phyloP scores from a whole-genome alignment of 768 basidiomycete species.

The Pleurotus tuoliensis region DNA sequence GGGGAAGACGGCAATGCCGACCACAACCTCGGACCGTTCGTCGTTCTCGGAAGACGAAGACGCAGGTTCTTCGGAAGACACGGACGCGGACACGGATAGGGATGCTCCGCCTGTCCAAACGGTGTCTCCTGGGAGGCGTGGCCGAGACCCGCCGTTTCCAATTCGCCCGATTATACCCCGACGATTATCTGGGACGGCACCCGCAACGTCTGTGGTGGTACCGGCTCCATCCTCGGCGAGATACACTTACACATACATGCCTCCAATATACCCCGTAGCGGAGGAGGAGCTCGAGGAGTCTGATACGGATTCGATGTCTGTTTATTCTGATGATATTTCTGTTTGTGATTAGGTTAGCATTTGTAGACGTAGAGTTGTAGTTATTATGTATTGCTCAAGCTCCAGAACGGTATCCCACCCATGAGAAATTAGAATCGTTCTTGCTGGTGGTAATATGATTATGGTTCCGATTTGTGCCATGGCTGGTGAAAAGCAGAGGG shows the following conservation, averaged over 20 bases:
- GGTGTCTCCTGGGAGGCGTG: background rate
- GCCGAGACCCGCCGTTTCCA: constrained; percentile 1
- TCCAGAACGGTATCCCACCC: too few species aligned
- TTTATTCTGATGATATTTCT: constrained; percentile 3
- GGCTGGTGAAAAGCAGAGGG: background rate
- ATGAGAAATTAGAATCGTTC: background rate
- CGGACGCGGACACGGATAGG: too few species aligned
- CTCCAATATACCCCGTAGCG: background rate
- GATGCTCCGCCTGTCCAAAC: background rate
- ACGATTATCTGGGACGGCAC: background rate
- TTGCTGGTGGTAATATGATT: background rate
- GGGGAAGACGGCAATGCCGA: background rate
- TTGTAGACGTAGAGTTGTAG: too few species aligned
- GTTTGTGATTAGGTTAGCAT: background rate
- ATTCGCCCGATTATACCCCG: background rate
- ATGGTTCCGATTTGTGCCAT: too few species aligned
- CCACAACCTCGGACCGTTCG: background rate
- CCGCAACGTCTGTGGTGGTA: background rate
- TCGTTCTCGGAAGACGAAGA: background rate
- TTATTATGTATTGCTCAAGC: too few species aligned
- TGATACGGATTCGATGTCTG: constrained; percentile 2
- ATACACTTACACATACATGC: too few species aligned
- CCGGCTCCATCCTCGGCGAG: too few species aligned
- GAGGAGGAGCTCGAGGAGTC: background rate
- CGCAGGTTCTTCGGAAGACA: background rate